Conservation (phyloP, 352 stramenopile species). For the Phytophthora megakarya region DNA sequence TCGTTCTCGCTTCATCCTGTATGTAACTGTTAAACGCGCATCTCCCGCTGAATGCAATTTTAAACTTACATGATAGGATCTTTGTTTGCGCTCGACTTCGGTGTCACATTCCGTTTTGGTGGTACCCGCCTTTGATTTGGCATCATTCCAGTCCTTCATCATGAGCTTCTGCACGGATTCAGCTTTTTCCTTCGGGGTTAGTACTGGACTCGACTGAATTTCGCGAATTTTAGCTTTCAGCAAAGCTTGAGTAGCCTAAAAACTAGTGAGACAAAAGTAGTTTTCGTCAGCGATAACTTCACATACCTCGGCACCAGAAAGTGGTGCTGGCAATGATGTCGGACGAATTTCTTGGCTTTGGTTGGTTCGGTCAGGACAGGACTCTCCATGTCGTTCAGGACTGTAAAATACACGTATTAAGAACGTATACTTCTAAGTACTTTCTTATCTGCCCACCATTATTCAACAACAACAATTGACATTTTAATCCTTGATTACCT, state of each 20-base stretch:
- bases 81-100: slow-evolving; percentile 50
- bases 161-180: slow-evolving; percentile 86
- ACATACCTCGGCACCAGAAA: slow-evolving; percentile 60
- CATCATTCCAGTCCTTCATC: slow-evolving; percentile 87
- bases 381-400: slow-evolving; percentile 36
- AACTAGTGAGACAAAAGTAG: slow-evolving; percentile 5
- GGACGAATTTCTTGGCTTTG: slow-evolving; percentile 47
- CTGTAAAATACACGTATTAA: too few relatives aligned
- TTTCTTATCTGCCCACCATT: too few relatives aligned
- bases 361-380: slow-evolving; percentile 43
- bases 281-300: background rate
- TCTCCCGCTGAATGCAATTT: background rate
- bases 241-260: slow-evolving; percentile 53
- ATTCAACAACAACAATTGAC: too few relatives aligned
- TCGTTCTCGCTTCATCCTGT: slow-evolving; percentile 63
- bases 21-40: background rate
- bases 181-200: slow-evolving; percentile 84
- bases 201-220: slow-evolving; percentile 76
- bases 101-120: slow-evolving; percentile 48
- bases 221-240: slow-evolving; percentile 79
- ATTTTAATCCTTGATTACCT: too few relatives aligned
- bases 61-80: slow-evolving; percentile 65
- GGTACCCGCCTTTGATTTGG: slow-evolving; percentile 54
- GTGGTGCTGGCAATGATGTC: slow-evolving; percentile 49
- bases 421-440: too few relatives aligned